These are phyloP conservation scores for Salix koriyanagi DNA, from an alignment of 345 rosid genomes.

Conservation along the genomic window DNA sequence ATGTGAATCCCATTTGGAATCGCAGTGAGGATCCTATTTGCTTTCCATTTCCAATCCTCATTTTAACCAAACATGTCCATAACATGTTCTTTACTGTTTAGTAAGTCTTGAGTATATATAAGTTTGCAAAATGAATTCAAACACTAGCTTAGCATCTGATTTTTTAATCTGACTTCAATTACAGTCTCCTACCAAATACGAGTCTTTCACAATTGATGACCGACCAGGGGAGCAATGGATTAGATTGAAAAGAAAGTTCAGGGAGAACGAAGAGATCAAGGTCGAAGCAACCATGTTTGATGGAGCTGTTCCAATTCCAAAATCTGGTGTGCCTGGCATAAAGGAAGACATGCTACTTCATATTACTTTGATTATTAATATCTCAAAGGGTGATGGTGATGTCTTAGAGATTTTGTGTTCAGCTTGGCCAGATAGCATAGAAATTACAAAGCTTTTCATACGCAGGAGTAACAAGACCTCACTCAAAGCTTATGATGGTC, in stretches of 20 bases:
- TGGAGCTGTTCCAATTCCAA: slow-evolving; percentile 50
- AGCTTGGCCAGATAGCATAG: slow-evolving; percentile 74
- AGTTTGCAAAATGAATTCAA: no score
- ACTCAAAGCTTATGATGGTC: slow-evolving; percentile 51
- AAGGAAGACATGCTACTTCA: slow-evolving; percentile 51
- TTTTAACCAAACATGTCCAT: no score
- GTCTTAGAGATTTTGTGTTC: slow-evolving; percentile 70
- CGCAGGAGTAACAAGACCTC: slow-evolving; percentile 29
- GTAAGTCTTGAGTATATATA: no score
- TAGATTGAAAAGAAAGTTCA: slow-evolving; percentile 54
- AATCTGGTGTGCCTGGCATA: slow-evolving; percentile 17
- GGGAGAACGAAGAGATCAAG: slow-evolving; percentile 61
- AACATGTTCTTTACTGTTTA: no score
- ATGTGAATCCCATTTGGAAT: no score
- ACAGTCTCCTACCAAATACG: slow-evolving; percentile 49
- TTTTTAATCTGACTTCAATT: background rate
- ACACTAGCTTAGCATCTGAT: background rate
- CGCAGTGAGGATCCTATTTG: no score
- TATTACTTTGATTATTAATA: slow-evolving; percentile 63
- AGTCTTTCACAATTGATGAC: slow-evolving; percentile 55
- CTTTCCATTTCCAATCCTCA: no score
- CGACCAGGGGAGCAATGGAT: slow-evolving; percentile 85
- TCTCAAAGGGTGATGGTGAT: slow-evolving; percentile 52
- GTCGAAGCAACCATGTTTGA: slow-evolving; percentile 89
- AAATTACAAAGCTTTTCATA: slow-evolving; percentile 51